These are phyloP conservation scores for Talaromyces sp. DNA, from an alignment of 2,329 filamentous ascomycete species.

Conservation along the genomic window DNA sequence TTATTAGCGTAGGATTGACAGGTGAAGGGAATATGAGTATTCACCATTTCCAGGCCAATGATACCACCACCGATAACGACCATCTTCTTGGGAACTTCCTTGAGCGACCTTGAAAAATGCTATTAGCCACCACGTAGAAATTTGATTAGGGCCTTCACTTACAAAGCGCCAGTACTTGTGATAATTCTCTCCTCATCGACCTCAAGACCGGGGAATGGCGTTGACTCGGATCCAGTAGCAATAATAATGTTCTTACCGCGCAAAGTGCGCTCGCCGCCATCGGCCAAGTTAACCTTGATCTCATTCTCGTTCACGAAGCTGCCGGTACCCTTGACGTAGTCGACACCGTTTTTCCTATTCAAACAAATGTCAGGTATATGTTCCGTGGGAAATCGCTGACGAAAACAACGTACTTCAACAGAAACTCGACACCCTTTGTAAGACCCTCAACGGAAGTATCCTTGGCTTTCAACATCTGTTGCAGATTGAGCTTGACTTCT, in stretches of 20 bases:
- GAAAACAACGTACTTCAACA: constrained; percentile 63
- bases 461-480: constrained; percentile 98
- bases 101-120: constrained; percentile 52
- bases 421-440: constrained; percentile 96
- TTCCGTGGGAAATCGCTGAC: background rate
- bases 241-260: constrained; percentile 97
- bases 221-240: constrained; percentile 91
- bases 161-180: constrained; percentile 89
- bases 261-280: constrained; percentile 85
- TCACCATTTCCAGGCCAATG: constrained; percentile 95
- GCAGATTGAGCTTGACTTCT: constrained; percentile 93
- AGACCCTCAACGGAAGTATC: constrained; percentile 82
- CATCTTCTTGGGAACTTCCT: constrained; percentile 93
- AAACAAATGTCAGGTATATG: background rate
- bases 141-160: background rate
- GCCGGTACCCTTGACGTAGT: constrained; percentile 93
- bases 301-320: constrained; percentile 86
- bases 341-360: constrained; percentile 82
- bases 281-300: constrained; percentile 81
- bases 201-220: constrained; percentile 90
- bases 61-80: constrained; percentile 97
- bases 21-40: constrained; percentile 17
- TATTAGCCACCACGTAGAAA: background rate
- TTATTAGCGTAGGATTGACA: constrained; percentile 8
- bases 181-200: constrained; percentile 98